Base-by-base conservation (phyloP, 495 filamentous ascomycete genomes). In the Articulospora tetracladia region DNA sequence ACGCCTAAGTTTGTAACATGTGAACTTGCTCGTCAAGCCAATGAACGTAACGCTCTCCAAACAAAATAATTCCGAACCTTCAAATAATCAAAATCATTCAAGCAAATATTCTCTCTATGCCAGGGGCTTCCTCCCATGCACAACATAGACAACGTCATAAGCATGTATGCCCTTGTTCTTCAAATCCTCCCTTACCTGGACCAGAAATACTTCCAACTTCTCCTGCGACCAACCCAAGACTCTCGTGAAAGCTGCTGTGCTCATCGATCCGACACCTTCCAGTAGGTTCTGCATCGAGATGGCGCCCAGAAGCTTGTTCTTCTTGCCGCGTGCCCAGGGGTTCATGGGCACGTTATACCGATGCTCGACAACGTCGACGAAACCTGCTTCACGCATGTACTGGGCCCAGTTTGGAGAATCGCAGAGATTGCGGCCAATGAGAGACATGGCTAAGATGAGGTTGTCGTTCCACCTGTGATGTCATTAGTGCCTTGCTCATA, bases 141-240 rank as follows among this genome's bases (percentile, higher is more conserved):
- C 53, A 56, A 56, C 3, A 56, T 50, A 58, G 12, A 49, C 19
- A 3, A 25, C 24, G n/a, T 12, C 44, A 55, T 79, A 77, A 66
- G 71, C 55, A 59, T 74, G 66, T 27, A 67, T 49, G 26, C 59
- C 63, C 48, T 74, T 75, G 56, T 78, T 75, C 27, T 70, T 63
- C 50, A 78, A 76, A 39, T 69, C 76, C 59, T 63, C 73, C 17
- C 77, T 52, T 12, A 78, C 77, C n/a, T 73, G 67, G 7, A 73
- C 62, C 3, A 79, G 59, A 27, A 81, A 75, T 19, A 75, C 49
- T 60, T 77, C 76, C 19, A 78, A 71, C 59, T 78, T 66, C 49
- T 78, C 72, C 17, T 66, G 52, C 2, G 59, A 60, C 78, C 76
- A 79, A 4, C 69, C 68, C 47, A 59, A 27, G 7, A 59, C 25